Evolutionary conservation across 2,329 filamentous ascomycete species (phyloP), one percentile per base, ranked within the genome.

Genomic region (Pyrenochaeta sp.): DNA sequence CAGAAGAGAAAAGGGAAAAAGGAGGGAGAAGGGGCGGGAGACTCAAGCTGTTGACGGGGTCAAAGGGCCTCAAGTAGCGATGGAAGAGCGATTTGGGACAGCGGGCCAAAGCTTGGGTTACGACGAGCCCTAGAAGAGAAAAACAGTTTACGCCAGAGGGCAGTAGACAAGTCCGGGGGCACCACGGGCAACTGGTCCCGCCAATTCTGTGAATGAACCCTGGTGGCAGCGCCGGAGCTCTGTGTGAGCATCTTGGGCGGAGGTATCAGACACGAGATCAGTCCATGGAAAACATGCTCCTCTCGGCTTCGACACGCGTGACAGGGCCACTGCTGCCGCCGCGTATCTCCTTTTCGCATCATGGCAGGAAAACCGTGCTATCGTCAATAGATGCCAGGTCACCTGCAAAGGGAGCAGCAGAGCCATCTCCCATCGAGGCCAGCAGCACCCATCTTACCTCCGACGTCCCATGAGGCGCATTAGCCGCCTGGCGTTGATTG

Each of bases 71-170:
- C 58, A 60, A 50, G 61, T 52, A 52, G 45, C 20, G 63, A 65
- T 68, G 64, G 60, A 55, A 56, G 49, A 51, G 52, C 55, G 50
- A 65, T 62, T 61, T 61, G 63, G 61, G 56, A 64, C 55, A 61
- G 59, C 60, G 61, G 61, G 59, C 60, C 59, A 61, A 61, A 60
- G 61, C 59, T 58, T 60, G 55, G 52, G 62, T 66, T 63, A 65
- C 63, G 63, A 68, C 62, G 49, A 65, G 56, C 49, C 50, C 42
- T 45, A 51, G 47, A 46, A 46, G 28, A 53, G 58, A 61, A 65
- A 62, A 62, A 64, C 59, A 60, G 48, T 60, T 60, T 62, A 60
- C 56, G 51, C 59, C 57, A 55, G 51, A 60, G 41, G 21, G 53
- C 44, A 56, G 55, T 48, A 43, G 58, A 52, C 51, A 36, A 53